phyloP scores from a whole-genome alignment of 495 filamentous ascomycete species.

The Echria macrotheca region DNA sequence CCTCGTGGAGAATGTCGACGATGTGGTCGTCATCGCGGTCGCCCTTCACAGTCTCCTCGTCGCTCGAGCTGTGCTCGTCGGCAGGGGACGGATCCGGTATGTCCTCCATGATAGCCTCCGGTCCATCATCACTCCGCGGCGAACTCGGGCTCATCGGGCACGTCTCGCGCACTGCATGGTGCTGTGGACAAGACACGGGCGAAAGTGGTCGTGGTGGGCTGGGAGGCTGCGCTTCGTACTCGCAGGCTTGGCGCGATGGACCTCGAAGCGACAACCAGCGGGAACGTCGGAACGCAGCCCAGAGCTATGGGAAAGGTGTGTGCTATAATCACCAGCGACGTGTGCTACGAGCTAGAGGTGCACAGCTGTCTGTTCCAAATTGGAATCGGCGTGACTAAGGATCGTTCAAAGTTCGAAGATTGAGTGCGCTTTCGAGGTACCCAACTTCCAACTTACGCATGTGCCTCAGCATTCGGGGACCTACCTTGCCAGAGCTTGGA shows the following conservation, averaged over 20 bases:
- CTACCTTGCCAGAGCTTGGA: too few relatives aligned
- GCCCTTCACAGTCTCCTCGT: conserved; percentile 41
- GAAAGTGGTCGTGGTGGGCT: not conserved
- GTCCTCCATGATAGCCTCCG: conserved; percentile 35
- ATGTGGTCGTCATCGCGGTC: conserved; percentile 37
- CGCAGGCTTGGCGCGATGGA: not conserved
- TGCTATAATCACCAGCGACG: too few relatives aligned
- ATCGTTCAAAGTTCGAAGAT: too few relatives aligned
- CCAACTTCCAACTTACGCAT: too few relatives aligned
- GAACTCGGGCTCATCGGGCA: conserved; percentile 47
- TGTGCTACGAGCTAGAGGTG: too few relatives aligned
- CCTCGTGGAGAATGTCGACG: conserved; percentile 36
- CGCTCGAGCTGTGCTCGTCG: conserved; percentile 33
- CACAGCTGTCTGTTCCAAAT: too few relatives aligned
- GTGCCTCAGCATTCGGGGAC: too few relatives aligned
- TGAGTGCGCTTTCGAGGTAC: too few relatives aligned
- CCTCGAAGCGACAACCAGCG: too few relatives aligned
- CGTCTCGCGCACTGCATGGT: conserved; percentile 32
- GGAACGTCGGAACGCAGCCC: conserved; percentile 1
- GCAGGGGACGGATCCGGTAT: conserved; percentile 33
- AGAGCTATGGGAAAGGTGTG: too few relatives aligned
- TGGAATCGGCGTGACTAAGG: too few relatives aligned
- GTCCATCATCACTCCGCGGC: conserved; percentile 43
- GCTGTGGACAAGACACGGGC: conserved; percentile 1
- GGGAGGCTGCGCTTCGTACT: not conserved